Evolutionary conservation across 2,329 filamentous ascomycete species (phyloP).

Genomic region (Emericellopsis cladophorae): DNA sequence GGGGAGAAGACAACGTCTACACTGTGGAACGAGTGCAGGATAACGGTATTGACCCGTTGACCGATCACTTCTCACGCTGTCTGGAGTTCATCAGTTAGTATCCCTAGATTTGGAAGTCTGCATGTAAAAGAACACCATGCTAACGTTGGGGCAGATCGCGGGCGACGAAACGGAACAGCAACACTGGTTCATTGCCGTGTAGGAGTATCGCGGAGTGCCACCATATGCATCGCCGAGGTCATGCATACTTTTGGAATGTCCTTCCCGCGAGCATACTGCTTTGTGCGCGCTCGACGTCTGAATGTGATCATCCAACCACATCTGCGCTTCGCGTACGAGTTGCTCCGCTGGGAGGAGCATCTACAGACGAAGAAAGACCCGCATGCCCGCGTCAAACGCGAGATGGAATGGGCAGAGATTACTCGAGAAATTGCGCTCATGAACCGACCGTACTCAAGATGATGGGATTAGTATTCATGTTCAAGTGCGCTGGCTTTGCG

Average conservation of each 20-base stretch:
- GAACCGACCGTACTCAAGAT: constrained; percentile 86
- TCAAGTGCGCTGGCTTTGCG: too few relatives aligned
- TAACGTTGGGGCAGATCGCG: constrained; percentile 48
- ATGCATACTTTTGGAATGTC: constrained; percentile 74
- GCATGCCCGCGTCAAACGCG: constrained; percentile 42
- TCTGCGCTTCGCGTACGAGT: constrained; percentile 85
- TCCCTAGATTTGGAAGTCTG: neutral
- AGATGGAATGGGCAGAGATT: constrained; percentile 85
- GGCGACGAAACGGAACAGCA: constrained; percentile 62
- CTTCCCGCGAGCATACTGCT: constrained; percentile 90
- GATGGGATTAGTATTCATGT: neutral
- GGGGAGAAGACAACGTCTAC: constrained; percentile 69
- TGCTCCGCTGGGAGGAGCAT: constrained; percentile 88
- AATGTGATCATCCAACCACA: constrained; percentile 99
- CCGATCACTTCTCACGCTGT: constrained; percentile 72
- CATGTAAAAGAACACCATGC: neutral
- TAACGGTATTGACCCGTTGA: constrained; percentile 89
- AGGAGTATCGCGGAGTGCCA: constrained; percentile 88
- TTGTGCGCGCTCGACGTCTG: constrained; percentile 78
- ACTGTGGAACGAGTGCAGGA: constrained; percentile 82
- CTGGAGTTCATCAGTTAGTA: constrained; percentile 81
- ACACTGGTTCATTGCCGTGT: constrained; percentile 95
- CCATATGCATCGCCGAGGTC: constrained; percentile 97
- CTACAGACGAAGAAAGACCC: constrained; percentile 43
- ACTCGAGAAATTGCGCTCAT: constrained; percentile 84